phyloP scores from a whole-genome alignment of 352 stramenopile genomes.

The Globisporangium barbulae region DNA sequence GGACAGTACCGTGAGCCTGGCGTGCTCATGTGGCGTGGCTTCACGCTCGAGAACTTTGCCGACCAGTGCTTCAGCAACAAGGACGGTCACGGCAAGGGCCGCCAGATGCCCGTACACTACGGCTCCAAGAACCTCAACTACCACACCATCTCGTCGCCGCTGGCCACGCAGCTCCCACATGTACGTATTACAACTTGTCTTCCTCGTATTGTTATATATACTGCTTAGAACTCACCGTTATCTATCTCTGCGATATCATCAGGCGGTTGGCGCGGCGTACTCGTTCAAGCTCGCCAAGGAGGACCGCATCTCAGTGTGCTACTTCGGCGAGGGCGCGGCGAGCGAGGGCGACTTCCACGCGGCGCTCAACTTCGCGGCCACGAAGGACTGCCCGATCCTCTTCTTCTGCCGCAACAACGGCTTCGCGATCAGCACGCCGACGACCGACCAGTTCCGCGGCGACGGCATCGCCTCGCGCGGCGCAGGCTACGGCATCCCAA shows the following conservation, averaged over 20 bases:
- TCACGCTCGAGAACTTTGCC: slow-evolving; percentile 95
- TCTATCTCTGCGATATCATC: not conserved
- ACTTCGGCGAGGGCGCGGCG: slow-evolving; percentile 97
- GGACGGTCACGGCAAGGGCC: slow-evolving; percentile 93
- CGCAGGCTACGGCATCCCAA: slow-evolving; percentile 95
- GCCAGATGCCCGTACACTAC: slow-evolving; percentile 99
- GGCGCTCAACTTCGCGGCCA: slow-evolving; percentile 95
- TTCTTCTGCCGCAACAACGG: slow-evolving; percentile 99
- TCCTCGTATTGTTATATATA: not conserved
- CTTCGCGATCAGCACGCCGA: slow-evolving; percentile 97
- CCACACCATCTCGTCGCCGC: slow-evolving; percentile 96
- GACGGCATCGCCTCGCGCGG: slow-evolving; percentile 95
- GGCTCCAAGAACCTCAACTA: slow-evolving; percentile 94
- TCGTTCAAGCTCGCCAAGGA: slow-evolving; percentile 94
- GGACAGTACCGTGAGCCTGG: slow-evolving; percentile 98
- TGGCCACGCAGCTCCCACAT: slow-evolving; percentile 97
- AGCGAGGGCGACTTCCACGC: slow-evolving; percentile 98
- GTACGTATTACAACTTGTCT: slow-evolving; percentile 21
- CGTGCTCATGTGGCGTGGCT: slow-evolving; percentile 98
- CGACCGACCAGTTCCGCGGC: slow-evolving; percentile 95
- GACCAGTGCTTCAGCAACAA: slow-evolving; percentile 98
- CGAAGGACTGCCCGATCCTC: slow-evolving; percentile 93
- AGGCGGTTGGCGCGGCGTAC: slow-evolving; percentile 96
- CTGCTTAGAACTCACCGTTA: not conserved
- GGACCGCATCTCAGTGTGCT: slow-evolving; percentile 90